These are phyloP conservation scores for Hansenula lynferdii DNA, from an alignment of 1,139 yeast genomes.

Conservation along the genomic window DNA sequence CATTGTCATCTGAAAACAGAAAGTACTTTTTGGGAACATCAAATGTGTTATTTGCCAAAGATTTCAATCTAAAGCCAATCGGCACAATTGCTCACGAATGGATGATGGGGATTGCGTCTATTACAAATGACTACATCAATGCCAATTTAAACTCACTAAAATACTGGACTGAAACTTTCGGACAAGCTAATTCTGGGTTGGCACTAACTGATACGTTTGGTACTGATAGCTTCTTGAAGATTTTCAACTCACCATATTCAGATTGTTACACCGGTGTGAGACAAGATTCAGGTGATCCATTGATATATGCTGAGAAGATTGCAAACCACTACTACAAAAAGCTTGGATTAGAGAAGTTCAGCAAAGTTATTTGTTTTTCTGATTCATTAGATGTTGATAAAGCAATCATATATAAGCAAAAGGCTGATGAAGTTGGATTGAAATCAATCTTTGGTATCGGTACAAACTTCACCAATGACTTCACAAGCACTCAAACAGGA, in stretches of 20 bases:
- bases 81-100: constrained; percentile 99
- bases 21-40: constrained; percentile 73
- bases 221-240: constrained; percentile 69
- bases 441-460: constrained; percentile 87
- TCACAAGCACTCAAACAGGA: constrained; percentile 27
- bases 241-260: constrained; percentile 62
- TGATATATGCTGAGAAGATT: constrained; percentile 62
- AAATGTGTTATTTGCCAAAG: constrained; percentile 75
- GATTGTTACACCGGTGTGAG: constrained; percentile 88
- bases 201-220: constrained; percentile 98
- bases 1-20: constrained; percentile 23
- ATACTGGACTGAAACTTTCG: constrained; percentile 81
- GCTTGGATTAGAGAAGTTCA: constrained; percentile 51
- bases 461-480: constrained; percentile 81
- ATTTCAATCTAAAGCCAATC: constrained; percentile 63
- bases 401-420: constrained; percentile 60
- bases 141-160: constrained; percentile 84
- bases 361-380: constrained; percentile 77
- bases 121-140: constrained; percentile 65
- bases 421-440: constrained; percentile 64
- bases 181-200: constrained; percentile 73
- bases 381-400: constrained; percentile 83
- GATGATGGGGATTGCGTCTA: constrained; percentile 98
- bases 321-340: constrained; percentile 60
- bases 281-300: constrained; percentile 97